Percentiles rank a stretch among this genome's conserved stretches.
Conservation (phyloP, 164 flowering plant species). For the Vitis riparia region DNA sequence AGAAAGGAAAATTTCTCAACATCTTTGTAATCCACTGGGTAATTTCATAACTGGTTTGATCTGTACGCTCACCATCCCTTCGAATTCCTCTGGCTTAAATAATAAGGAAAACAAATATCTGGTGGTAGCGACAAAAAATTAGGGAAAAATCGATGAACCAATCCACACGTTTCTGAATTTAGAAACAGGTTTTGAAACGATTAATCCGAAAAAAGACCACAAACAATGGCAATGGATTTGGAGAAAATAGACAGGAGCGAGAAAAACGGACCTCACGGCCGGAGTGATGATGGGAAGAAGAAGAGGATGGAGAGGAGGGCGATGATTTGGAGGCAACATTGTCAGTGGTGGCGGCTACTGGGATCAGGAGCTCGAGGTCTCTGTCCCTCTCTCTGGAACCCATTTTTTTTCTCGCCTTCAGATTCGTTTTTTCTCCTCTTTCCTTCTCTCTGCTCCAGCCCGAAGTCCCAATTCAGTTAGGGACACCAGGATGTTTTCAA, state of each 20-base stretch:
- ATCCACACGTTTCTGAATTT: too few relatives aligned
- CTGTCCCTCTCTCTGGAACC: slow-evolving; percentile 28
- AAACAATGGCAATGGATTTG: too few relatives aligned
- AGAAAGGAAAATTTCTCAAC: too few relatives aligned
- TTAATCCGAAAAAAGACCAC: too few relatives aligned
- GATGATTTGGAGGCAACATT: slow-evolving; percentile 22
- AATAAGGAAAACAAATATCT: too few relatives aligned
- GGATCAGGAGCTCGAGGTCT: slow-evolving; percentile 34
- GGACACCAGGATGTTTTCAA: background rate
- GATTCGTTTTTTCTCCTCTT: background rate
- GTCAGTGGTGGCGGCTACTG: slow-evolving; percentile 16
- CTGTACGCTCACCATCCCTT: too few relatives aligned
- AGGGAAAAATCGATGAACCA: too few relatives aligned
- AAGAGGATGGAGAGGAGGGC: slow-evolving; percentile 11
- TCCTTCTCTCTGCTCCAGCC: background rate
- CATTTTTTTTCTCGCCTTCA: slow-evolving; percentile 4
- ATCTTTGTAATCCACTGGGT: too few relatives aligned
- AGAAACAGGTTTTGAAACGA: too few relatives aligned
- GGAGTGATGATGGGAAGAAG: slow-evolving; percentile 19
- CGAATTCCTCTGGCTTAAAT: too few relatives aligned
- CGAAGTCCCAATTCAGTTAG: background rate
- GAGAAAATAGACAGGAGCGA: background rate
- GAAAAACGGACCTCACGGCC: slow-evolving; percentile 31
- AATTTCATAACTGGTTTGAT: too few relatives aligned
- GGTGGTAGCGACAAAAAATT: too few relatives aligned